Conservation (phyloP, 78 protist genomes). For the Cavenderia fasciculata region DNA sequence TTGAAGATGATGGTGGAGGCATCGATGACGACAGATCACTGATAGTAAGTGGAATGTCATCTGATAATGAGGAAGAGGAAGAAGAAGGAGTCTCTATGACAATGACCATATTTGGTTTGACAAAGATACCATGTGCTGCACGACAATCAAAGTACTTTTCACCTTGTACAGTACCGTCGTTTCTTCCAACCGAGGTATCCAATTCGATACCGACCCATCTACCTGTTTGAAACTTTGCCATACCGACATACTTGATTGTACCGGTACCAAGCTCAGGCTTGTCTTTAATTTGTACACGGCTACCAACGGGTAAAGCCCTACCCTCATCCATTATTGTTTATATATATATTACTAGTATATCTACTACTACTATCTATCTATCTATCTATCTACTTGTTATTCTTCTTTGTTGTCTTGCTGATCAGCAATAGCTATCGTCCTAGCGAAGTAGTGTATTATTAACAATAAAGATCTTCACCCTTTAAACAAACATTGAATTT, state of each 20-base stretch:
- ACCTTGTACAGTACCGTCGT: slow-evolving; percentile 80
- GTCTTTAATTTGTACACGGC: slow-evolving; percentile 28
- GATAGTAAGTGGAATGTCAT: background rate
- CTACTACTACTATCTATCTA: too few species aligned
- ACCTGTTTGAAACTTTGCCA: slow-evolving; percentile 75
- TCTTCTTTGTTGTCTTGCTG: too few species aligned
- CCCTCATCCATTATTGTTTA: slow-evolving; percentile 8
- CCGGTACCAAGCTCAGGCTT: slow-evolving; percentile 74
- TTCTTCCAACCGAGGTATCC: slow-evolving; percentile 72
- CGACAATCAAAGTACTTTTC: slow-evolving; percentile 69
- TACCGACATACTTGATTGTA: slow-evolving; percentile 67
- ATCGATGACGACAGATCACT: too few species aligned
- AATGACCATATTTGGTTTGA: slow-evolving; percentile 39
- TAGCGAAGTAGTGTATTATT: too few species aligned
- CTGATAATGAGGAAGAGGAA: too few species aligned
- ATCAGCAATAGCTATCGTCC: too few species aligned
- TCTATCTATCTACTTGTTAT: too few species aligned
- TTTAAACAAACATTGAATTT: too few species aligned
- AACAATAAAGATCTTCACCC: too few species aligned
- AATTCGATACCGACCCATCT: slow-evolving; percentile 85
- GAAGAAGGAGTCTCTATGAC: background rate
- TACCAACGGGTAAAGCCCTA: slow-evolving; percentile 45
- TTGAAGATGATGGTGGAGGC: slow-evolving; percentile 37
- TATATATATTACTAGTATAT: too few species aligned
- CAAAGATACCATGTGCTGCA: slow-evolving; percentile 75